These are phyloP conservation scores for Lichtheimia ramosa DNA, from an alignment of 371 early-diverging fungal species.

Conservation along the genomic window DNA sequence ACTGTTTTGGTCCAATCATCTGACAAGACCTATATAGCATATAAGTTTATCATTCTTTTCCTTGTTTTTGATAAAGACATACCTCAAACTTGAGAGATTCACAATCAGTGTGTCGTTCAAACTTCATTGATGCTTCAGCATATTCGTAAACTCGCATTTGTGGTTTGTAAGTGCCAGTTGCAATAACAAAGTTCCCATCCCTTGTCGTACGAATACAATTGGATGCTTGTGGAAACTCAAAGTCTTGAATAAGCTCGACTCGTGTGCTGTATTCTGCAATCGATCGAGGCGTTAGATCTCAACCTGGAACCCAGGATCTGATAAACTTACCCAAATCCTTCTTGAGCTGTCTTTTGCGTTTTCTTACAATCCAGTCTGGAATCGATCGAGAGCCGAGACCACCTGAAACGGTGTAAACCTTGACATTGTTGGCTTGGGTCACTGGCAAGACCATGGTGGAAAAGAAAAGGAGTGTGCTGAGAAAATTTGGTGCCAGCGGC, in stretches of 20 bases:
- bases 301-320: background rate
- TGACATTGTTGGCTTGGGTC: conserved; percentile 83
- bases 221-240: conserved; percentile 98
- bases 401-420: conserved; percentile 92
- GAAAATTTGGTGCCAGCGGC: too few relatives aligned
- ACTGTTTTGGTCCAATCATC: conserved; percentile 98
- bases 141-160: conserved; percentile 96
- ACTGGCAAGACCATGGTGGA: conserved; percentile 72
- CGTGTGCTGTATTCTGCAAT: conserved; percentile 81
- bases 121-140: conserved; percentile 92
- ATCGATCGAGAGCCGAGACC: conserved; percentile 78
- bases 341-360: conserved; percentile 82
- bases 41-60: background rate
- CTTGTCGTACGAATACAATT: conserved; percentile 80
- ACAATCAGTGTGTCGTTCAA: conserved; percentile 95
- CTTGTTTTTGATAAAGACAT: conserved; percentile 8
- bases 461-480: too few relatives aligned
- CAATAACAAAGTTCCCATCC: conserved; percentile 88
- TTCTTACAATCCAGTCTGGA: conserved; percentile 93
- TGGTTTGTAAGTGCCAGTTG: conserved; percentile 98
- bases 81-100: conserved; percentile 92
- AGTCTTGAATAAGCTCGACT: conserved; percentile 95
- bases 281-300: background rate
- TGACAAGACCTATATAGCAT: conserved; percentile 70
- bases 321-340: conserved; percentile 77